Percentiles rank a stretch among this genome's conserved stretches.
Conservation (phyloP, 2,329 filamentous ascomycete species). For the Aspergillus ibericus region DNA sequence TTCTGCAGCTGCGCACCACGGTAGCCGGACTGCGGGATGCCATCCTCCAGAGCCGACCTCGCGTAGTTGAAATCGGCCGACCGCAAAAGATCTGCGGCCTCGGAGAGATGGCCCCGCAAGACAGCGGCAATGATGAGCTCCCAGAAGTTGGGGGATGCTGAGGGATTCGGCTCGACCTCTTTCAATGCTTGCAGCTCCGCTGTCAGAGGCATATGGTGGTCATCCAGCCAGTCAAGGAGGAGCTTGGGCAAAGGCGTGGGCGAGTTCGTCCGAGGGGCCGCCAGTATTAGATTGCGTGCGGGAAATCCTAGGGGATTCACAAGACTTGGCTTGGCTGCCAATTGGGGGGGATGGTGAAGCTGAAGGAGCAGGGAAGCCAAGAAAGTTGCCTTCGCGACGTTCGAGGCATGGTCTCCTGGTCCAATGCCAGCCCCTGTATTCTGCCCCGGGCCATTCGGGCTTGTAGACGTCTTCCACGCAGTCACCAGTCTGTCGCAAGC, state of each 20-base stretch:
- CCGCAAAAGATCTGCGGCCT: conserved; percentile 67
- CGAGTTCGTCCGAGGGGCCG: conserved; percentile 25
- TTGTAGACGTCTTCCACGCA: conserved; percentile 34
- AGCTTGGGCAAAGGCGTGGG: conserved; percentile 66
- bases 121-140: conserved; percentile 73
- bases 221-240: conserved; percentile 79
- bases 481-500: conserved; percentile 35
- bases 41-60: conserved; percentile 62
- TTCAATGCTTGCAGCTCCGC: conserved; percentile 67
- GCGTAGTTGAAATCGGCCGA: conserved; percentile 78
- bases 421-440: conserved; percentile 62
- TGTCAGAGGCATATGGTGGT: conserved; percentile 70
- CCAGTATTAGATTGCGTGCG: conserved; percentile 32
- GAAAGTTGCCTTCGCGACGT: conserved; percentile 74
- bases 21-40: conserved; percentile 67
- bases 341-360: conserved; percentile 69
- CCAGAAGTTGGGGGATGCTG: conserved; percentile 79
- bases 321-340: conserved; percentile 23
- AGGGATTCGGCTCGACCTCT: conserved; percentile 67
- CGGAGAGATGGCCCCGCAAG: conserved; percentile 70
- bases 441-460: conserved; percentile 43
- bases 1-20: conserved; percentile 73
- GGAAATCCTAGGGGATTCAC: conserved; percentile 26
- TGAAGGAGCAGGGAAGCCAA: conserved; percentile 75
- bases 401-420: conserved; percentile 60